Percentiles rank a stretch among this genome's conserved stretches.
Conservation (phyloP, 495 filamentous ascomycete species). For the Talaromyces nanjingensis region DNA sequence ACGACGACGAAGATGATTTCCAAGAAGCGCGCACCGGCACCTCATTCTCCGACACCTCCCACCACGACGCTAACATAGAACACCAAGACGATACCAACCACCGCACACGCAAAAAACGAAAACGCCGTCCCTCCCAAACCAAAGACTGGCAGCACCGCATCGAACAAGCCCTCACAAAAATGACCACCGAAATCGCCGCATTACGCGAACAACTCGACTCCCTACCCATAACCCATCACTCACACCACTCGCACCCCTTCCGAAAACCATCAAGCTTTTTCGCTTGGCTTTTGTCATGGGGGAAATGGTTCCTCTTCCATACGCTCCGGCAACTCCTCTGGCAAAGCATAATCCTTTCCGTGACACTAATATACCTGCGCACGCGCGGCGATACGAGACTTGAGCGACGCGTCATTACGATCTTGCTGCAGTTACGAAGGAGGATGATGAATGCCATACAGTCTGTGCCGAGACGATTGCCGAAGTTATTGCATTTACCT, state of each 20-base stretch:
- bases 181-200: constrained; percentile 92
- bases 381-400: constrained; percentile 67
- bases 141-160: constrained; percentile 68
- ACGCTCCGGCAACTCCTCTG: constrained; percentile 65
- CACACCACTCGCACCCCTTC: too few species aligned
- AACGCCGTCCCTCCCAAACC: constrained; percentile 17
- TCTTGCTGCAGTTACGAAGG: constrained; percentile 55
- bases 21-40: constrained; percentile 31
- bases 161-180: constrained; percentile 78
- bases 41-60: constrained; percentile 6
- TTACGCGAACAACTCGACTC: constrained; percentile 84
- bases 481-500: constrained; percentile 15
- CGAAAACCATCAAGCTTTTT: neutral
- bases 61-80: neutral
- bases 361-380: constrained; percentile 74
- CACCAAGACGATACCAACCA: constrained; percentile 13
- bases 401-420: constrained; percentile 64
- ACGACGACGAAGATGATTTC: constrained; percentile 35
- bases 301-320: constrained; percentile 63
- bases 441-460: constrained; percentile 43
- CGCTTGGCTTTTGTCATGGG: constrained; percentile 54
- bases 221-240: constrained; percentile 20
- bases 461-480: constrained; percentile 18
- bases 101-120: neutral
- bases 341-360: constrained; percentile 60